phyloP scores from a whole-genome alignment of 305 asterid species.

The Fraxinus sp. region DNA sequence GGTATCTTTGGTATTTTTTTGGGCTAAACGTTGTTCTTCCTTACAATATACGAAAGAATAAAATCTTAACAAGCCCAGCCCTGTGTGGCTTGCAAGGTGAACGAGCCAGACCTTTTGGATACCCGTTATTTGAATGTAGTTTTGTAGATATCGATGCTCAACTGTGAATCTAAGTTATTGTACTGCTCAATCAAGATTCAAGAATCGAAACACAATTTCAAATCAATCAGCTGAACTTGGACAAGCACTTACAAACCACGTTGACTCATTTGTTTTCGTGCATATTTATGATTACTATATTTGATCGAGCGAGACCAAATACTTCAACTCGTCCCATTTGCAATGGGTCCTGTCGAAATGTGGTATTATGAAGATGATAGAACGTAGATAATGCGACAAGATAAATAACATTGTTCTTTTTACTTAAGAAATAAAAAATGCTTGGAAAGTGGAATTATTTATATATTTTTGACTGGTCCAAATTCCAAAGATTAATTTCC shows the following conservation, averaged over 20 bases:
- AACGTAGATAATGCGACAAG: too few species aligned
- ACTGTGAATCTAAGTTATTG: background rate
- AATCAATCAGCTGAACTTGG: background rate
- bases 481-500: background rate
- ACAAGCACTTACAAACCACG: background rate
- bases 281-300: background rate
- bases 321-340: too few species aligned
- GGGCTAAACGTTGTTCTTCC: background rate
- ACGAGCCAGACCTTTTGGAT: background rate
- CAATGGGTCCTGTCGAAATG: too few species aligned
- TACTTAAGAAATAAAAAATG: too few species aligned
- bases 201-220: background rate
- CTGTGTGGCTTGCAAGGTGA: background rate
- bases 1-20: background rate
- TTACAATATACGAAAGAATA: background rate
- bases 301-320: too few species aligned
- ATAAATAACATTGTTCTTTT: too few species aligned
- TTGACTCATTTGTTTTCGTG: background rate
- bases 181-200: background rate
- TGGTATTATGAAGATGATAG: too few species aligned
- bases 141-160: background rate
- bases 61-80: background rate
- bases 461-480: background rate
- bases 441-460: too few species aligned
- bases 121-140: background rate